Percentiles rank a stretch among this genome's conserved stretches.
Evolutionary conservation across 768 basidiomycete species (phyloP).

Genomic region (Lepiota subincarnata): DNA sequence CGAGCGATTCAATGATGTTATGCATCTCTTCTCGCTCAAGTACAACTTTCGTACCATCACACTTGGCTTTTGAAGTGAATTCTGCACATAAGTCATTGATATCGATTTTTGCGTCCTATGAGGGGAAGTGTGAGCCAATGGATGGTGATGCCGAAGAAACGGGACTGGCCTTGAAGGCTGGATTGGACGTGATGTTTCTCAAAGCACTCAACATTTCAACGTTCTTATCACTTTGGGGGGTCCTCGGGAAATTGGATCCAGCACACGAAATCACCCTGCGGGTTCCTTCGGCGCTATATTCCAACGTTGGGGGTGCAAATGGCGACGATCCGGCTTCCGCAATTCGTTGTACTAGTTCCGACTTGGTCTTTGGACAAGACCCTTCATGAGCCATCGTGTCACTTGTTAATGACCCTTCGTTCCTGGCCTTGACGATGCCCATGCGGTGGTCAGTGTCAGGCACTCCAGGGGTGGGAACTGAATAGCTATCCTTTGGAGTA

Average conservation of each 20-base stretch:
- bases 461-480: constrained; percentile 16
- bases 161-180: constrained; percentile 63
- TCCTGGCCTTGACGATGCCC: not conserved
- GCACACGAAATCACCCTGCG: constrained; percentile 60
- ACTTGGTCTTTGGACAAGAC: constrained; percentile 20
- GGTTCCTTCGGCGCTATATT: constrained; percentile 40
- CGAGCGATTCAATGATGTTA: constrained; percentile 41
- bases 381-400: constrained; percentile 11
- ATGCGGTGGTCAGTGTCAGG: constrained; percentile 20
- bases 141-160: constrained; percentile 4
- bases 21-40: constrained; percentile 54
- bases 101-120: constrained; percentile 56
- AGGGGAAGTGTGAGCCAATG: constrained; percentile 13
- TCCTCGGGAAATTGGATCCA: constrained; percentile 65
- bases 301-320: constrained; percentile 40
- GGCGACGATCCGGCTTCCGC: constrained; percentile 53
- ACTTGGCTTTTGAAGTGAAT: constrained; percentile 77
- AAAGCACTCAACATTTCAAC: constrained; percentile 77
- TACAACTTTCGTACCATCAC: constrained; percentile 82
- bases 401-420: constrained; percentile 14
- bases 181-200: constrained; percentile 70
- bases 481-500: constrained; percentile 24
- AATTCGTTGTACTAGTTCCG: constrained; percentile 43
- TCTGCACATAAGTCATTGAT: constrained; percentile 76
- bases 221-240: constrained; percentile 65